A percentile compares a stretch with the other conserved stretches of the same genome.
Conservation (phyloP, 208 protist genomes). For the Tetramitus jugosus region DNA sequence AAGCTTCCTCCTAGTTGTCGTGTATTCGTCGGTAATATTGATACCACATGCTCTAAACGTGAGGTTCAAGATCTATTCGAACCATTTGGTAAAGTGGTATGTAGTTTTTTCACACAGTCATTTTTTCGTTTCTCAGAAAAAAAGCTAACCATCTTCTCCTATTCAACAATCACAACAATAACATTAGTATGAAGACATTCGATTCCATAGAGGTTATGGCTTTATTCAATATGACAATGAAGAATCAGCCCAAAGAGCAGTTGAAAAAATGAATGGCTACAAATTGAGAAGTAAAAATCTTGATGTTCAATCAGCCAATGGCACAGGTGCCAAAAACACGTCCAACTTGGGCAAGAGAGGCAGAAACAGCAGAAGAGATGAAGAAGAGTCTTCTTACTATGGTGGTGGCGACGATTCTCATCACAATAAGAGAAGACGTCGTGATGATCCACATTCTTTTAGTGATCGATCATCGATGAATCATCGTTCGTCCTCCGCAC, state of each 20-base stretch:
- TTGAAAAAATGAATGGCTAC: neutral
- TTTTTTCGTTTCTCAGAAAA: too few species aligned
- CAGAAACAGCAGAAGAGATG: neutral
- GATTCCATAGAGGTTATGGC: neutral
- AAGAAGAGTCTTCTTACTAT: too few species aligned
- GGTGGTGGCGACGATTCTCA: too few species aligned
- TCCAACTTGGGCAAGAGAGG: neutral
- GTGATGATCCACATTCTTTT: too few species aligned
- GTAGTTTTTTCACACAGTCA: too few species aligned
- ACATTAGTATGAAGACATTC: neutral
- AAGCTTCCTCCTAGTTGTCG: neutral
- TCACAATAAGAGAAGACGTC: too few species aligned
- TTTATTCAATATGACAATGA: neutral
- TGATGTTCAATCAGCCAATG: neutral
- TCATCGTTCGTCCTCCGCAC: too few species aligned
- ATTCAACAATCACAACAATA: too few species aligned
- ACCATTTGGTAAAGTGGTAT: neutral
- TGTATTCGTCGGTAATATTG: neutral
- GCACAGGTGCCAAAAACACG: neutral
- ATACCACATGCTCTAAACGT: neutral
- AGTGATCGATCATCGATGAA: too few species aligned
- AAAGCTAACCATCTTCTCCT: too few species aligned
- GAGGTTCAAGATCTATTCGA: neutral
- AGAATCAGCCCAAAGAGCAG: neutral
- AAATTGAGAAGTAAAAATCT: neutral